Evolutionary conservation across 192 early-diverging fungal genomes (phyloP).

Genomic region (Backusella tarrabulga): DNA sequence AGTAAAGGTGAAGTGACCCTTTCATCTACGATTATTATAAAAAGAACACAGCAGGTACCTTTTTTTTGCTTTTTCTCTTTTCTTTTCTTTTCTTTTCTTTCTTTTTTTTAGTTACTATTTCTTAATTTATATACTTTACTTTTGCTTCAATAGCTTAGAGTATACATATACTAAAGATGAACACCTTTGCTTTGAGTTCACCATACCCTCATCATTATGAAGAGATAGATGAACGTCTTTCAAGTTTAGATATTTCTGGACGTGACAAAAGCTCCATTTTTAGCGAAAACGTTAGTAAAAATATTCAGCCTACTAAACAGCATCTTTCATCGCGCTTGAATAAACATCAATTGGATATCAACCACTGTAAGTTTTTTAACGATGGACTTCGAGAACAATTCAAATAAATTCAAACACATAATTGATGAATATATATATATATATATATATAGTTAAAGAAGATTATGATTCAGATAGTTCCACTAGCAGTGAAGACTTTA

Average conservation of each 20-base stretch:
- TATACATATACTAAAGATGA: neutral
- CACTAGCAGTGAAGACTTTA: neutral
- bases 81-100: neutral
- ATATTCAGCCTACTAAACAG: neutral
- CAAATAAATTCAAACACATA: neutral
- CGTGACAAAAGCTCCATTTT: neutral
- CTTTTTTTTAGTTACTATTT: neutral
- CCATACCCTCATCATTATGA: neutral
- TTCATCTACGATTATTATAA: neutral
- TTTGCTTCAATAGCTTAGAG: neutral
- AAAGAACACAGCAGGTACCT: neutral
- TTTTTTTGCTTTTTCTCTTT: constrained; percentile 9
- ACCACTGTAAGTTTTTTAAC: neutral
- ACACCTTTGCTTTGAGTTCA: neutral
- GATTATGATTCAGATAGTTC: constrained; percentile 10
- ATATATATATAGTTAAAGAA: neutral
- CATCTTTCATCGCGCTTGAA: neutral
- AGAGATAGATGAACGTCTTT: constrained; percentile 14
- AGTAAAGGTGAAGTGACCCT: constrained; percentile 2
- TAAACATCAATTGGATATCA: neutral
- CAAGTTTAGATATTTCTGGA: neutral
- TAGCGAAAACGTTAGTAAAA: neutral
- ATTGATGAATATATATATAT: neutral
- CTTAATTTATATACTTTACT: neutral
- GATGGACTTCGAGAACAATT: neutral